Evolutionary conservation across 2,329 filamentous ascomycete species (phyloP), one percentile per base, ranked within the genome.

Genomic region (Dactylellina leptospora): DNA sequence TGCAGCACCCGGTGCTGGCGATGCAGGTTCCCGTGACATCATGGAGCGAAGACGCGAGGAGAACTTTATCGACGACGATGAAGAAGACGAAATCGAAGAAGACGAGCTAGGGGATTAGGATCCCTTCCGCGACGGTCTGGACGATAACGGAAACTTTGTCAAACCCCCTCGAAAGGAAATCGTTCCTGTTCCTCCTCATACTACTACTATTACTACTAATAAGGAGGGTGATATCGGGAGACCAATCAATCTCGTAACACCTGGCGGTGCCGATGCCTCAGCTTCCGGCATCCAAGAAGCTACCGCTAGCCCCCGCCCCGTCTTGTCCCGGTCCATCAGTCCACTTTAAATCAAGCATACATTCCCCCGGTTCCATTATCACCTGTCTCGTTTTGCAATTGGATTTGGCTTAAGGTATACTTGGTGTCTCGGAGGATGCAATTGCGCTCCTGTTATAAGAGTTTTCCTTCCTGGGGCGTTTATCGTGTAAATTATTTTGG

Each of bases 51-150:
- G 36, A 22, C 68, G 68, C 44, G 55, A 69, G 36, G 42, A 70
- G 44, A 11, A 75, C 59, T 23, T 75, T 70, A 18, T 73, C 42
- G 68, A 74, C 55, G 75, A 76, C 8, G 78, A 77, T 6, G 76
- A 76, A 27, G 79, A 74, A 40, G 76, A 76, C 11, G 77, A 76
- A 13, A 75, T 75, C 1, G 20, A 18, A 3, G 79, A 81, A 69
- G 78, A 74, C 36, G 77, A 74, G 83, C 86, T 74, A 84, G 86
- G 87, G 81, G 74, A 81, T 53, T 63, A 55, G 59, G 33, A 42
- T 22, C 51, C 54, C 36, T 60, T 64, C 59, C 45, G 53, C 20
- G 45, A 55, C 53, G 47, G 59, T 64, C 45, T 62, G 28, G 53
- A 58, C 51, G 40, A 42, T 27, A 16, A 40, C 18, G 58, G 66